Conservation (phyloP, 345 rosid genomes). For the Orychophragmus violaceus region DNA sequence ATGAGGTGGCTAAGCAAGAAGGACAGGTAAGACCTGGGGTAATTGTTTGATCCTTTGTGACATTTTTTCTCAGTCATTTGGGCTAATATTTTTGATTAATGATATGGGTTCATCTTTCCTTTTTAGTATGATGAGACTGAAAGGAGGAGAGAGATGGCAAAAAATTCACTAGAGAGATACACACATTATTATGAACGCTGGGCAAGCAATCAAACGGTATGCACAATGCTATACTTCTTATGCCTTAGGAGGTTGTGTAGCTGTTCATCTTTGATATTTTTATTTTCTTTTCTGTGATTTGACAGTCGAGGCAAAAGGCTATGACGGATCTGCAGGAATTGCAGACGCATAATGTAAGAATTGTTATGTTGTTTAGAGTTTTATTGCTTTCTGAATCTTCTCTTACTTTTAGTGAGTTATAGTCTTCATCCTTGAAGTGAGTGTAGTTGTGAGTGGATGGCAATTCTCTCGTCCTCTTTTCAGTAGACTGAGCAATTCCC, state of each 20-base stretch:
- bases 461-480: neutral
- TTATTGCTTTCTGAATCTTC: neutral
- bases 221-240: conserved; percentile 6
- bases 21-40: conserved; percentile 57
- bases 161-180: conserved; percentile 86
- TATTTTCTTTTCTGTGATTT: conserved; percentile 2
- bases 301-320: conserved; percentile 98
- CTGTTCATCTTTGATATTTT: neutral
- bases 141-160: conserved; percentile 92
- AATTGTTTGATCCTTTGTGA: conserved; percentile 3
- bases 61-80: neutral
- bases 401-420: neutral
- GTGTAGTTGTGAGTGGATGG: neutral
- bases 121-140: conserved; percentile 87
- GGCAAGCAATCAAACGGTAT: conserved; percentile 93
- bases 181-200: conserved; percentile 99
- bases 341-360: conserved; percentile 71
- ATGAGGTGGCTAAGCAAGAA: conserved; percentile 88
- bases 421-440: conserved; percentile 8
- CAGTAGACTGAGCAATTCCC: neutral
- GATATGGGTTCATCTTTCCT: conserved; percentile 4
- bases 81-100: neutral
- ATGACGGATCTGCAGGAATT: conserved; percentile 73
- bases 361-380: neutral
- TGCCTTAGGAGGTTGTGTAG: neutral